Base-by-base conservation (phyloP, 2,329 filamentous ascomycete genomes). In the Colletotrichum tropicale region DNA sequence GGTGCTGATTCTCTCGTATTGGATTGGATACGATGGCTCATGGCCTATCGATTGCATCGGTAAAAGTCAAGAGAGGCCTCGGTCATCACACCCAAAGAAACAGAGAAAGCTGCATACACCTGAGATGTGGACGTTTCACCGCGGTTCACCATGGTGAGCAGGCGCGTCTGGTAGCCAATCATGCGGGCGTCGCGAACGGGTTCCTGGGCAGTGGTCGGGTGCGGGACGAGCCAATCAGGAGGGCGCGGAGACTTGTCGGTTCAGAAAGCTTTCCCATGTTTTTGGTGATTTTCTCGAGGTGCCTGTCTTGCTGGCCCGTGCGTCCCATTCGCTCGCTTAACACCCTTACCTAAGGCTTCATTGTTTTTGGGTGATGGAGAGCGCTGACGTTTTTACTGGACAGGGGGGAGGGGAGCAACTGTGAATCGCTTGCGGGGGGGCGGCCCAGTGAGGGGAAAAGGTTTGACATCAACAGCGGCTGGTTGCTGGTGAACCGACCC, bases 401-500 rank as follows among this genome's bases (percentile, higher is more conserved):
- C 70, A 69, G 34, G 70, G 70, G 64, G 64, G n/a, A 30, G 24
- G 18, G 13, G 32, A 26, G 15, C 8, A 38, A 38, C 4, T 38
- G 36, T 18, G 48, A 21, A 28, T 24, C 30, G 21, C 56, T 30
- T 16, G 58, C 28, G 38, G 72, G 32, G 30, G 8, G 24, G 30
- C 24, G 28, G n/a, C 48, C 60, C 28, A 30, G 30, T 66, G 73
- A 48, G 73, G 69, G 61, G 56, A 34, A 65, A 32, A 64, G 48
- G 43, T 12, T 70, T 48, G 28, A 66, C 69, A 73, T 73, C 64
- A 73, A 73, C 64, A 68, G 65, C 43, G 43, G 21, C 21, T 60
- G 74, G 74, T 76, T 76, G 74, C 74, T 74, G 70, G 74, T 76
- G 74, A 76, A 74, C 70, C 70, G 24, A 60, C 65, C 58, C 64